Evolutionary conservation across 2,329 filamentous ascomycete species (phyloP).

Genomic region (Phoma sp.): DNA sequence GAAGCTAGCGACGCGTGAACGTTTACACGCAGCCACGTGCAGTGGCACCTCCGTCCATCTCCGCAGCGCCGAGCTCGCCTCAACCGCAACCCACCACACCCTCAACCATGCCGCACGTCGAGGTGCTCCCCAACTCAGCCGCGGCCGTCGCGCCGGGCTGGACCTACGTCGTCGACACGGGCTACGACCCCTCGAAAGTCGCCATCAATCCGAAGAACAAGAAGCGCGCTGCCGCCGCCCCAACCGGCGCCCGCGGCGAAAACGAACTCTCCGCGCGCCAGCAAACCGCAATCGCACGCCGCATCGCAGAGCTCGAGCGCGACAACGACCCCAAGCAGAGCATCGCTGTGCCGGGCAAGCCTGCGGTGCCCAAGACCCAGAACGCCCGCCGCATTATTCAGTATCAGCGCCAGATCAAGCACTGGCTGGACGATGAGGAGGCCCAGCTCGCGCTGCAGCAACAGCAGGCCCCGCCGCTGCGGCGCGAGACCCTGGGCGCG

Average conservation of each 20-base stretch:
- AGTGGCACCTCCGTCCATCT: slow-evolving; percentile 8
- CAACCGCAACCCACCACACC: background rate
- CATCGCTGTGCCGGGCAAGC: slow-evolving; percentile 52
- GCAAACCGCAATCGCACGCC: slow-evolving; percentile 79
- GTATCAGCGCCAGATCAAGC: slow-evolving; percentile 82
- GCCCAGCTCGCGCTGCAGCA: slow-evolving; percentile 64
- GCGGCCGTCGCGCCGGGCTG: slow-evolving; percentile 80
- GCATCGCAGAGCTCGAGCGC: slow-evolving; percentile 80
- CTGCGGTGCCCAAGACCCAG: slow-evolving; percentile 58
- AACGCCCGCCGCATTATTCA: slow-evolving; percentile 75
- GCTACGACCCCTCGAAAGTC: slow-evolving; percentile 63
- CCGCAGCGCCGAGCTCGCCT: slow-evolving; percentile 4
- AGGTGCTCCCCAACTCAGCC: slow-evolving; percentile 75
- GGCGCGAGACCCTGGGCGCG: slow-evolving; percentile 18
- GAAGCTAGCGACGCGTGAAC: background rate
- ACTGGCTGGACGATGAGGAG: slow-evolving; percentile 80
- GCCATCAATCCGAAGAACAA: slow-evolving; percentile 59
- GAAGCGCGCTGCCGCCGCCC: slow-evolving; percentile 68
- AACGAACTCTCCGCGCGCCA: slow-evolving; percentile 78
- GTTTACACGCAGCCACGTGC: slow-evolving; percentile 14
- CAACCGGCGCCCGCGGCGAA: slow-evolving; percentile 43
- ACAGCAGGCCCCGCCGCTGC: slow-evolving; percentile 29
- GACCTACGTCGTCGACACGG: slow-evolving; percentile 85
- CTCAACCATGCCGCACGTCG: slow-evolving; percentile 70
- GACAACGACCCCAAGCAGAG: slow-evolving; percentile 64